These are phyloP conservation scores for Euclidium syriacum DNA, from an alignment of 345 rosid genomes.

Conservation along the genomic window DNA sequence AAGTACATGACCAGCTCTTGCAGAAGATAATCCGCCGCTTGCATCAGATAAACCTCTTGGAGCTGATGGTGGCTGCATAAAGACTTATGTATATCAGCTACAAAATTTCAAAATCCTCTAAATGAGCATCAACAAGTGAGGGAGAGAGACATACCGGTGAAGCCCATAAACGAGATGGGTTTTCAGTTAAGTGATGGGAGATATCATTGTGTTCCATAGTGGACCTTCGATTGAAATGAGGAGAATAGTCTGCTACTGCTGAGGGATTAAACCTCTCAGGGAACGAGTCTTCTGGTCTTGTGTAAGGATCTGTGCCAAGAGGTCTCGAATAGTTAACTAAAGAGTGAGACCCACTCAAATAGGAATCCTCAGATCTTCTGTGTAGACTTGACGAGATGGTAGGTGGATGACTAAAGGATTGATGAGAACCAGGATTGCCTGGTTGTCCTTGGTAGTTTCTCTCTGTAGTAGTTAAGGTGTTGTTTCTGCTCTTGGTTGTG, in stretches of 20 bases:
- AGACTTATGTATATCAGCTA: slow-evolving; percentile 16
- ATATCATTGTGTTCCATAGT: slow-evolving; percentile 43
- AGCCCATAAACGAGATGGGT: slow-evolving; percentile 55
- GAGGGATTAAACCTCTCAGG: slow-evolving; percentile 29
- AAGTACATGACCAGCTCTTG: slow-evolving; percentile 52
- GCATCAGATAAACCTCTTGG: slow-evolving; percentile 43
- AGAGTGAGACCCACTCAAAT: slow-evolving; percentile 10
- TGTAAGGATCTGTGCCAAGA: slow-evolving; percentile 20
- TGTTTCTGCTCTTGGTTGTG: slow-evolving; percentile 39
- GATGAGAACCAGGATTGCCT: slow-evolving; percentile 25
- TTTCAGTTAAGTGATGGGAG: slow-evolving; percentile 40
- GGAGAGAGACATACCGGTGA: slow-evolving; percentile 48
- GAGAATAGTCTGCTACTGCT: slow-evolving; percentile 35
- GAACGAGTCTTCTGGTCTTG: slow-evolving; percentile 19
- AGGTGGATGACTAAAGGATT: slow-evolving; percentile 19
- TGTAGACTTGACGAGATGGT: slow-evolving; percentile 20
- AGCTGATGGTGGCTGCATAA: slow-evolving; percentile 32
- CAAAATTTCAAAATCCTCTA: background rate
- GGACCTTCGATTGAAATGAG: slow-evolving; percentile 32
- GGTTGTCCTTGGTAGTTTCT: slow-evolving; percentile 32
- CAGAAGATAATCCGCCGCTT: slow-evolving; percentile 49
- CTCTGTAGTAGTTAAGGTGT: slow-evolving; percentile 43
- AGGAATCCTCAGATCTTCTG: slow-evolving; percentile 30
- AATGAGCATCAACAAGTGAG: slow-evolving; percentile 8
- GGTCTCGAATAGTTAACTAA: slow-evolving; percentile 18